These are phyloP conservation scores for Pseudozyma hubeiensis DNA, from an alignment of 1,284 basidiomycete species.

Conservation along the genomic window DNA sequence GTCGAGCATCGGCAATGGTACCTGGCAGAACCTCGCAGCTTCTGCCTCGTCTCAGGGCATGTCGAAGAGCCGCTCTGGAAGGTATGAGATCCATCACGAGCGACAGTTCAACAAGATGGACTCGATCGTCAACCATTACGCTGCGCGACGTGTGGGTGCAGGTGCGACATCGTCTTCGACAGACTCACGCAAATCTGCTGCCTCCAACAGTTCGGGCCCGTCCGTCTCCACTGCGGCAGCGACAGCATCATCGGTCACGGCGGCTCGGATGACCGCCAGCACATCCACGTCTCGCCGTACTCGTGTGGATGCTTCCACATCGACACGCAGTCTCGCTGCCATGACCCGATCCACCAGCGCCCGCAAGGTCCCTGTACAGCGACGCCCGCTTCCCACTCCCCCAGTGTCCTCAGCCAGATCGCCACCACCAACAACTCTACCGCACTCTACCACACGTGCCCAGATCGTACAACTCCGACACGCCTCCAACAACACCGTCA, in stretches of 20 bases:
- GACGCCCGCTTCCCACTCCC: constrained; percentile 26
- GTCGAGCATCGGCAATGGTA: constrained; percentile 32
- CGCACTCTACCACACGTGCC: neutral
- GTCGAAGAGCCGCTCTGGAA: constrained; percentile 31
- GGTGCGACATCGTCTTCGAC: neutral
- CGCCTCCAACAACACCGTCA: constrained; percentile 6
- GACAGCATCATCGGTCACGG: neutral
- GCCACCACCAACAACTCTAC: constrained; percentile 7
- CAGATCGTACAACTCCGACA: constrained; percentile 7
- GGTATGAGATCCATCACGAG: constrained; percentile 53
- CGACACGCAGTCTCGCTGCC: constrained; percentile 34
- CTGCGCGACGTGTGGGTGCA: constrained; percentile 41
- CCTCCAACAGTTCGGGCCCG: neutral
- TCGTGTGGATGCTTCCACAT: constrained; percentile 38
- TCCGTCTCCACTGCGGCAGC: neutral
- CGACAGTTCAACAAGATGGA: constrained; percentile 55
- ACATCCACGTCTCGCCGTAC: constrained; percentile 10
- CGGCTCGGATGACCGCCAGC: constrained; percentile 13
- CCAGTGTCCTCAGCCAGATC: constrained; percentile 25
- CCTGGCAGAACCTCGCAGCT: constrained; percentile 27
- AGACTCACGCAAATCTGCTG: constrained; percentile 3
- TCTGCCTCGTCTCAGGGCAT: constrained; percentile 34
- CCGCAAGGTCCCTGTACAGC: constrained; percentile 14
- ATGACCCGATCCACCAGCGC: constrained; percentile 25
- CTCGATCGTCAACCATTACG: constrained; percentile 56